These are phyloP conservation scores for Inga laurina DNA, from an alignment of 306 rosid genomes.

Conservation along the genomic window DNA sequence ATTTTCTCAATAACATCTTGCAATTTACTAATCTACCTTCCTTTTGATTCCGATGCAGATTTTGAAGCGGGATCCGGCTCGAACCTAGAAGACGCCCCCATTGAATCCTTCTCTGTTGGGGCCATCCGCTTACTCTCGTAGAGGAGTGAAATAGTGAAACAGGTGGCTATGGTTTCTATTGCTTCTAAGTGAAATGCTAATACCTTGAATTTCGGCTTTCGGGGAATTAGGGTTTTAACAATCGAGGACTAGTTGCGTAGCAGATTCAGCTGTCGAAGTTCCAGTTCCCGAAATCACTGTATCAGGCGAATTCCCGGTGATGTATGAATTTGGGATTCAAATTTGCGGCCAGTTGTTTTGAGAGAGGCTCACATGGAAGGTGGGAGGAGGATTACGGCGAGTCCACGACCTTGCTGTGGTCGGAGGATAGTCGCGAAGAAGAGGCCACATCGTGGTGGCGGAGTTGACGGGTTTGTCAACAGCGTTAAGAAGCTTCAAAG, in stretches of 20 bases:
- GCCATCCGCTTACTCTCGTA: too few species aligned
- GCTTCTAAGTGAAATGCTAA: neutral
- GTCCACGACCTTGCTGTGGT: constrained; percentile 44
- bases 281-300: neutral
- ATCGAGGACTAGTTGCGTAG: neutral
- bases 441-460: constrained; percentile 31
- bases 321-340: neutral
- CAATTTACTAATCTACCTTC: neutral
- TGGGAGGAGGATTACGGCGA: constrained; percentile 42
- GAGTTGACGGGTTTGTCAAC: constrained; percentile 35
- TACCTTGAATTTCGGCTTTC: neutral
- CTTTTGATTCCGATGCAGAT: neutral
- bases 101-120: too few species aligned
- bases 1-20: too few species aligned
- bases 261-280: constrained; percentile 1
- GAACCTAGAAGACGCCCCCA: neutral
- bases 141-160: neutral
- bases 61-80: constrained; percentile 11
- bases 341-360: neutral
- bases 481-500: constrained; percentile 50
- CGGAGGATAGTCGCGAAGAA: constrained; percentile 41
- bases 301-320: neutral
- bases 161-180: neutral
- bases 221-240: constrained; percentile 1
- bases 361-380: constrained; percentile 21